phyloP scores from a whole-genome alignment of 2,329 filamentous ascomycete species.

The Hortaea werneckii region DNA sequence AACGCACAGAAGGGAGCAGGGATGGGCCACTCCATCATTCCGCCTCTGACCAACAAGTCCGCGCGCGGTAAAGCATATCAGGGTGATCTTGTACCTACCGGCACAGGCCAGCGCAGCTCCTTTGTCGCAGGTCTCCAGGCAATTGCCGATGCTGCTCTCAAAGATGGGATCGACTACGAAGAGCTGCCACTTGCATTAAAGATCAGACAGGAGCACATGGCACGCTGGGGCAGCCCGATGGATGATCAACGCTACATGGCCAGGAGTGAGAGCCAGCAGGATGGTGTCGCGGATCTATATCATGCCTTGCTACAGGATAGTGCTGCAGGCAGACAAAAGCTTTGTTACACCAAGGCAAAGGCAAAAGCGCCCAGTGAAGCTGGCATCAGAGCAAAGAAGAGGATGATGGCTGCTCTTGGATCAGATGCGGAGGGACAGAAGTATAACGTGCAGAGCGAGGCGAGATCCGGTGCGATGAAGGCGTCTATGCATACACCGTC shows the following conservation, averaged over 20 bases:
- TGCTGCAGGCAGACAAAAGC: neutral
- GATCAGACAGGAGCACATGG: neutral
- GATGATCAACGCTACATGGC: neutral
- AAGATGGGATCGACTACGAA: neutral
- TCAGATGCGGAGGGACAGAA: too few species aligned
- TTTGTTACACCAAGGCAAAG: neutral
- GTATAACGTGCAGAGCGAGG: too few species aligned
- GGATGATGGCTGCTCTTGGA: neutral
- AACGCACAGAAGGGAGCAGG: neutral
- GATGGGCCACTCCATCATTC: neutral
- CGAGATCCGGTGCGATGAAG: too few species aligned
- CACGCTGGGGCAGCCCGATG: neutral
- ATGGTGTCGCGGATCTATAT: constrained; percentile 1
- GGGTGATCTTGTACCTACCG: constrained; percentile 1
- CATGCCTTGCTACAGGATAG: neutral
- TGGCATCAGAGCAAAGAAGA: neutral
- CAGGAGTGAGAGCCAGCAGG: neutral
- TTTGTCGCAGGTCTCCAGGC: neutral
- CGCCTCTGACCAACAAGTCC: neutral
- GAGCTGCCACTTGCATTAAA: constrained; percentile 1
- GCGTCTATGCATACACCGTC: too few species aligned
- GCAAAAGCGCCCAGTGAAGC: neutral
- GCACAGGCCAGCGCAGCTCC: neutral
- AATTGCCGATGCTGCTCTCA: constrained; percentile 1
- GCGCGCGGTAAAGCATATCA: neutral